Evolutionary conservation across 1,139 yeast genomes (phyloP).

Genomic region (Yamadazyma triangularis): DNA sequence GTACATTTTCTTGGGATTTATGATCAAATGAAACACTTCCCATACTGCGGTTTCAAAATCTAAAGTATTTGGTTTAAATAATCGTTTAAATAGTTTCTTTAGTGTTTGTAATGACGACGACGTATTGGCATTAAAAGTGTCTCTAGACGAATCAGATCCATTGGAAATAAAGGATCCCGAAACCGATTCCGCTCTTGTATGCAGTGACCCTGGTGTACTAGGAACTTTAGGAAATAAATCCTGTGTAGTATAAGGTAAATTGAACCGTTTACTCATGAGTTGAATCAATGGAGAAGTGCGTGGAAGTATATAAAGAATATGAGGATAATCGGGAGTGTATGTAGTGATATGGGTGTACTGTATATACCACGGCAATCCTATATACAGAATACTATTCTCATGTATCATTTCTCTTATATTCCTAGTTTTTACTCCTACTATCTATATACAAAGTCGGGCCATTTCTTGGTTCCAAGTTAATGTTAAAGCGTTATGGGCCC

Average conservation of each 20-base stretch:
- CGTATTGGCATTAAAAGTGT: neutral
- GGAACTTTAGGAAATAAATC: conserved; percentile 32
- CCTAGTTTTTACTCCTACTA: too few species aligned
- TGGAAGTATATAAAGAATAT: too few species aligned
- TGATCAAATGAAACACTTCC: conserved; percentile 75
- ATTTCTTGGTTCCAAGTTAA: too few species aligned
- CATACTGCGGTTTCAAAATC: conserved; percentile 92
- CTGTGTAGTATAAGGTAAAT: conserved; percentile 35
- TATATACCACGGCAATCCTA: too few species aligned
- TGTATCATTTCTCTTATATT: too few species aligned
- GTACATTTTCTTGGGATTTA: conserved; percentile 78
- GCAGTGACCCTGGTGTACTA: conserved; percentile 10
- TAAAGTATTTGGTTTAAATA: conserved; percentile 73
- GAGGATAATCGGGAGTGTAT: too few species aligned
- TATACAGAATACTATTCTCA: too few species aligned
- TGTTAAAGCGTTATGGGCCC: too few species aligned
- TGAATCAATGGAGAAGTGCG: too few species aligned
- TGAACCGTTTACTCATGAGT: conserved; percentile 25
- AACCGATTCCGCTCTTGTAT: conserved; percentile 14
- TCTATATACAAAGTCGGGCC: too few species aligned
- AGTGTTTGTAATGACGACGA: conserved; percentile 11
- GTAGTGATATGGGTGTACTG: too few species aligned
- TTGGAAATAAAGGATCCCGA: conserved; percentile 22
- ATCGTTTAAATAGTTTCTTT: conserved; percentile 29
- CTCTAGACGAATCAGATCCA: conserved; percentile 7